Conservation (phyloP, 768 basidiomycete genomes). For the Lactarius deliciosus region DNA sequence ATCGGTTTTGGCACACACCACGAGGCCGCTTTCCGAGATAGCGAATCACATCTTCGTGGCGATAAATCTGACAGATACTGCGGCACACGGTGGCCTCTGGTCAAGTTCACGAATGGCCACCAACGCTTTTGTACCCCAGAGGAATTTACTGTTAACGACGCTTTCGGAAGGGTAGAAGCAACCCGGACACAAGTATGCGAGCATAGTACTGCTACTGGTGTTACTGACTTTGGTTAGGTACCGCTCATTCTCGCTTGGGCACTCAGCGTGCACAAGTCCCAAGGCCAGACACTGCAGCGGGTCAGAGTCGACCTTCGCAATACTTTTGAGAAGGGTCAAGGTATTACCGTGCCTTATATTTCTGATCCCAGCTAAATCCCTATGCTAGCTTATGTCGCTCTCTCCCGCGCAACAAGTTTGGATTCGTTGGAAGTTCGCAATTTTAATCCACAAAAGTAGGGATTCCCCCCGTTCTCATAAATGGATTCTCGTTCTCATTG, state of each 20-base stretch:
- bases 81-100: conserved; percentile 52
- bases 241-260: conserved; percentile 82
- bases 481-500: conserved; percentile 12
- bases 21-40: conserved; percentile 43
- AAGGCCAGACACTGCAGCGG: conserved; percentile 84
- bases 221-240: conserved; percentile 37
- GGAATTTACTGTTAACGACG: conserved; percentile 65
- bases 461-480: conserved; percentile 3
- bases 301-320: conserved; percentile 76
- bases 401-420: conserved; percentile 72
- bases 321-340: conserved; percentile 82
- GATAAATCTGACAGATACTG: neutral
- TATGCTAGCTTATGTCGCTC: conserved; percentile 60
- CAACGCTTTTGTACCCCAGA: conserved; percentile 50
- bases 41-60: conserved; percentile 39
- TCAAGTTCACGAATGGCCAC: conserved; percentile 53
- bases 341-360: conserved; percentile 36
- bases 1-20: conserved; percentile 44
- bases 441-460: conserved; percentile 61
- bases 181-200: conserved; percentile 52
- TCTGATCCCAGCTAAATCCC: neutral
- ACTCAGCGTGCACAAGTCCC: conserved; percentile 84
- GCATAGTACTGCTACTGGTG: conserved; percentile 6
- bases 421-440: conserved; percentile 61
- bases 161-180: conserved; percentile 58